Evolutionary conservation across 2,329 filamentous ascomycete species (phyloP).

Genomic region (Fusarium tupiense): DNA sequence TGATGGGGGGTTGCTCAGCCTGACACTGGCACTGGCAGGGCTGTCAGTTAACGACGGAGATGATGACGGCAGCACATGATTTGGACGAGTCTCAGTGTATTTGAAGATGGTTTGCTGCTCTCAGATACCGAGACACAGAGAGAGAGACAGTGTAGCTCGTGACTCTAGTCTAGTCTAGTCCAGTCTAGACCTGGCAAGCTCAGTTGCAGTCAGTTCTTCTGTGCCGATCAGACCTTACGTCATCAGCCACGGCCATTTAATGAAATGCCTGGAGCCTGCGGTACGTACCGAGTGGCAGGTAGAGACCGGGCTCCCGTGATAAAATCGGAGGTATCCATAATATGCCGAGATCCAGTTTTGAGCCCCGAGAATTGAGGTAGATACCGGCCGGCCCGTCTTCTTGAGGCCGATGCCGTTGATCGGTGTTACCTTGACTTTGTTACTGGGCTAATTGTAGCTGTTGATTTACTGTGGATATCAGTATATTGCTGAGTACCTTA

Average conservation of each 20-base stretch:
- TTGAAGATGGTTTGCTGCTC: conserved; percentile 7
- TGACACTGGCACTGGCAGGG: conserved; percentile 35
- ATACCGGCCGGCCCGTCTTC: background rate
- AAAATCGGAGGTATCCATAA: background rate
- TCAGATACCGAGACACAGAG: conserved; percentile 21
- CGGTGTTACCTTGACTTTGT: background rate
- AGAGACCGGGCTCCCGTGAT: background rate
- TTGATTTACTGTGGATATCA: background rate
- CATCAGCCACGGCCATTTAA: conserved; percentile 26
- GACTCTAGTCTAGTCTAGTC: conserved; percentile 13
- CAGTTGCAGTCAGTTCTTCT: background rate
- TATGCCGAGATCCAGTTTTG: background rate
- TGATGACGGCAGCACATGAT: conserved; percentile 42
- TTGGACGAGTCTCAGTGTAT: conserved; percentile 21
- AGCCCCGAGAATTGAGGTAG: background rate
- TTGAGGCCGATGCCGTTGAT: conserved; percentile 9
- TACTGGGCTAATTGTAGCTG: background rate
- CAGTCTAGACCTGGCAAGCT: background rate
- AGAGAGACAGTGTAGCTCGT: conserved; percentile 31
- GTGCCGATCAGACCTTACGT: conserved; percentile 39
- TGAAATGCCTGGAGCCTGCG: background rate
- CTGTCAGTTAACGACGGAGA: conserved; percentile 24
- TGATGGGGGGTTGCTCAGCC: conserved; percentile 40
- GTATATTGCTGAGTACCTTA: background rate
- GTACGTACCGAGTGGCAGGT: background rate